These are phyloP conservation scores for Ceratobasidium sp. DNA, from an alignment of 1,284 basidiomycete genomes.

Conservation along the genomic window DNA sequence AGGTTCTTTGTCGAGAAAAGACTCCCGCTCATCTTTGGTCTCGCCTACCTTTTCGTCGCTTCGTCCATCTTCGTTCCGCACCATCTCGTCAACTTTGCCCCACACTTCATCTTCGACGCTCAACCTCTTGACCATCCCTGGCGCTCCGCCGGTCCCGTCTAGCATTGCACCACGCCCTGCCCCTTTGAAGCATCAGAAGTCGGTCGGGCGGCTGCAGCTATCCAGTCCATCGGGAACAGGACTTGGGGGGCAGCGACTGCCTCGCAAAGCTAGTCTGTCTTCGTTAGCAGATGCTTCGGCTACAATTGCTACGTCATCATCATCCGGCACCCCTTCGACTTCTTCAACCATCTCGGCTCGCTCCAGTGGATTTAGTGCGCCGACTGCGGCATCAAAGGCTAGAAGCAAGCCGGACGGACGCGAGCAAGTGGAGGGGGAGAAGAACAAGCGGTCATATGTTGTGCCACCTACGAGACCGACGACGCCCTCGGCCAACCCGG, in stretches of 20 bases:
- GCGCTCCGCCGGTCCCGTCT: slow-evolving; percentile 39
- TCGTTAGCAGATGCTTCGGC: slow-evolving; percentile 40
- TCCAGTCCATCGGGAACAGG: background rate
- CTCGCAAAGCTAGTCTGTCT: slow-evolving; percentile 47
- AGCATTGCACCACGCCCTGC: slow-evolving; percentile 27
- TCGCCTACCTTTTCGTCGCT: slow-evolving; percentile 41
- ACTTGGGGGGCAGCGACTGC: slow-evolving; percentile 18
- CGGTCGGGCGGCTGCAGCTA: slow-evolving; percentile 42
- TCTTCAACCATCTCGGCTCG: slow-evolving; percentile 44
- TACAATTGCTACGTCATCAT: slow-evolving; percentile 13
- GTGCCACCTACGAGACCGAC: slow-evolving; percentile 80
- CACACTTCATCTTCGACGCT: slow-evolving; percentile 22
- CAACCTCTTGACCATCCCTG: slow-evolving; percentile 36
- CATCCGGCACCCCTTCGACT: slow-evolving; percentile 36
- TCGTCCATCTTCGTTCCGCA: slow-evolving; percentile 36
- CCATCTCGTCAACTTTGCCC: slow-evolving; percentile 6
- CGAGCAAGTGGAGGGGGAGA: slow-evolving; percentile 20
- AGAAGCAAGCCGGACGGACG: slow-evolving; percentile 64
- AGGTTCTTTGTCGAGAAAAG: slow-evolving; percentile 52
- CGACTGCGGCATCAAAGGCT: slow-evolving; percentile 80
- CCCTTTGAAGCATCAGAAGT: slow-evolving; percentile 48
- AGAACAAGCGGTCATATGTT: slow-evolving; percentile 57
- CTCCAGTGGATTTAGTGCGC: slow-evolving; percentile 72
- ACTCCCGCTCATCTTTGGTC: slow-evolving; percentile 32
- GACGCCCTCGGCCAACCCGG: slow-evolving; percentile 78